phyloP scores from a whole-genome alignment of 108 stramenopile genomes.

The Parietichytrium sp. region DNA sequence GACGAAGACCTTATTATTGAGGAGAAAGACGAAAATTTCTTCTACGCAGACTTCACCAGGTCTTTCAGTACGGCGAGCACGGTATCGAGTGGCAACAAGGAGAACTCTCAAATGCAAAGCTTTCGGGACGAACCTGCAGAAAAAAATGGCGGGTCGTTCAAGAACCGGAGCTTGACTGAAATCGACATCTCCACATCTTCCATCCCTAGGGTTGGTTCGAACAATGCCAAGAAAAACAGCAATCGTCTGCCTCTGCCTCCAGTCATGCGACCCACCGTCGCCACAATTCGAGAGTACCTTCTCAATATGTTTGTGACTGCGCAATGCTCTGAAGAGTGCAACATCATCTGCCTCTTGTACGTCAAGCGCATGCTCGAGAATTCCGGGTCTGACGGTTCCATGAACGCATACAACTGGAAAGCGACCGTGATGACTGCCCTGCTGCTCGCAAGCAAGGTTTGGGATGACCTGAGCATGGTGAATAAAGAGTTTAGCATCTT shows the following conservation, averaged over 20 bases:
- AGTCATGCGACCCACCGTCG: background rate
- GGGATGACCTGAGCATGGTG: conserved; percentile 97
- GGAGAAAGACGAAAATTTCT: conserved; percentile 33
- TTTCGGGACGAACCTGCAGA: background rate
- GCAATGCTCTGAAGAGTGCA: conserved; percentile 68
- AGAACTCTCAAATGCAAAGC: too few species aligned
- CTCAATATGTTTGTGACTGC: conserved; percentile 58
- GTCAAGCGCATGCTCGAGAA: conserved; percentile 80
- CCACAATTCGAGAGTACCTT: background rate
- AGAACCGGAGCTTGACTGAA: background rate
- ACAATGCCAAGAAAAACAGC: background rate
- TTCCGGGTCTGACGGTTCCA: conserved; percentile 46
- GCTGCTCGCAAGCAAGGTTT: conserved; percentile 89
- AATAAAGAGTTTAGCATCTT: conserved; percentile 84
- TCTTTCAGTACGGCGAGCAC: too few species aligned
- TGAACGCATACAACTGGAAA: conserved; percentile 72
- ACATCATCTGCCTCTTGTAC: conserved; percentile 92
- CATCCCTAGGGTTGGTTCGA: conserved; percentile 74
- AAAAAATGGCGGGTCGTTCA: background rate
- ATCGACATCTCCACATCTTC: conserved; percentile 62
- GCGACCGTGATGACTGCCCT: conserved; percentile 83
- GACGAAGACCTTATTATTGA: background rate
- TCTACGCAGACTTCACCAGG: background rate
- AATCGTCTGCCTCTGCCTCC: background rate
- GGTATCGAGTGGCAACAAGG: too few species aligned